Base-by-base conservation (phyloP, 1,139 yeast genomes). In the Zygosaccharomyces sapae region DNA sequence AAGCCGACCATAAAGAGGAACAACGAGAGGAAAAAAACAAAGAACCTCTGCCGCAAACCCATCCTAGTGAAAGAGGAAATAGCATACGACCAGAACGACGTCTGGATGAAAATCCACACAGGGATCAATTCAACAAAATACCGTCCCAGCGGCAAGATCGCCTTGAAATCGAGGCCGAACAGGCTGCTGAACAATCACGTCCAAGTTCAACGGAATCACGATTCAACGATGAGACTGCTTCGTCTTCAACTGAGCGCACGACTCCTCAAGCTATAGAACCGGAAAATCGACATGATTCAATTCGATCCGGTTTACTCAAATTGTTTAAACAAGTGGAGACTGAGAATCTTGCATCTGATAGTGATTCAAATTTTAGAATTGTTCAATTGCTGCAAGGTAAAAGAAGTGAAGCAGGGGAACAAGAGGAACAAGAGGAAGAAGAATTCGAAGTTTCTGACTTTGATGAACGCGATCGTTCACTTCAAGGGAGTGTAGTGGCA, bases 401-500 rank as follows among this genome's bases (percentile, higher is more conserved):
- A 12, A 7, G 9, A 27, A 10, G 31, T 10, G 31, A 12, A 12
- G n/a, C 9, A 27, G 31, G 9, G 12, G 31, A 27, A 9, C 9
- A 10, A 5, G 31, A 27, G 31, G 31, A 10, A 27, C 12, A 8
- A 10, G 31, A 5, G n/a, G 31, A 8, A 10, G 31, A 5, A 10
- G 12, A 27, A 9, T 27, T 10, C 9, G 31, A 27, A 10, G 5
- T 27, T 27, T 7, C 9, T 27, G 31, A 27, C 5, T 10, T 20
- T 20, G 16, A 20, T 19, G 29, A 20, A 3, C 10, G 24, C n/a
- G 29, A 36, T 9, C 31, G 18, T 22, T 37, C 40, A 10, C 31
- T 37, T 9, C 40, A 37, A 25, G 40, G 40, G 10, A n/a, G 31
- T 37, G 40, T 37, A 19, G 33, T 37, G 12, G 40, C 40, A 12